Percentiles rank a stretch among this genome's conserved stretches.
Evolutionary conservation across 306 rosid species (phyloP).

Genomic region (Prunus persica): DNA sequence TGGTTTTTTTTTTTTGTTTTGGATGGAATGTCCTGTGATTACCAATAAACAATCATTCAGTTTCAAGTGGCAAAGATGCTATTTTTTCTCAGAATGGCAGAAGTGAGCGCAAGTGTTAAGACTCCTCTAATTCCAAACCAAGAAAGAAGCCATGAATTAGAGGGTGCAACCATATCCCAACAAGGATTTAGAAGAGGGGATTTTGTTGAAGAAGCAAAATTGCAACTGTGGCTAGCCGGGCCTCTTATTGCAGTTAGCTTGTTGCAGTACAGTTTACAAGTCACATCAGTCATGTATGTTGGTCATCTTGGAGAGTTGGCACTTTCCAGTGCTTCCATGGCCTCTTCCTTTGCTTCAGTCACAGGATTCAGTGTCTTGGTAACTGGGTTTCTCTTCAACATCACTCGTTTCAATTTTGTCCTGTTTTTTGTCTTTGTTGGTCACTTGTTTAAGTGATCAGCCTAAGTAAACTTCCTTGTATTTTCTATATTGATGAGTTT

Average conservation of each 20-base stretch:
- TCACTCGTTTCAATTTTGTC: no score
- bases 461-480: not conserved
- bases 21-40: not conserved
- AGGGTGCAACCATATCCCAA: not conserved
- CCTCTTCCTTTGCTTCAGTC: slow-evolving; percentile 46
- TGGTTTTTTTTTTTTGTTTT: not conserved
- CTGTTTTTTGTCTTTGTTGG: not conserved
- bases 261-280: slow-evolving; percentile 43
- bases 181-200: not conserved
- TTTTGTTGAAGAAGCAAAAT: slow-evolving; percentile 42
- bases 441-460: no score
- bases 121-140: not conserved
- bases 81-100: not conserved
- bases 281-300: slow-evolving; percentile 51
- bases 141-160: not conserved
- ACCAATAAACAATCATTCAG: not conserved
- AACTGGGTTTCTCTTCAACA: not conserved
- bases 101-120: not conserved
- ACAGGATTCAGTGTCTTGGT: slow-evolving; percentile 53
- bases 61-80: slow-evolving; percentile 4
- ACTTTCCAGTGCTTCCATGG: slow-evolving; percentile 59
- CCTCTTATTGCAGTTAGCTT: slow-evolving; percentile 50
- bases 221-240: slow-evolving; percentile 47
- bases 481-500: not conserved
- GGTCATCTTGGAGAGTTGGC: slow-evolving; percentile 56